Evolutionary conservation across 2,329 filamentous ascomycete species (phyloP).

Genomic region (Dactylellina parvicollis): DNA sequence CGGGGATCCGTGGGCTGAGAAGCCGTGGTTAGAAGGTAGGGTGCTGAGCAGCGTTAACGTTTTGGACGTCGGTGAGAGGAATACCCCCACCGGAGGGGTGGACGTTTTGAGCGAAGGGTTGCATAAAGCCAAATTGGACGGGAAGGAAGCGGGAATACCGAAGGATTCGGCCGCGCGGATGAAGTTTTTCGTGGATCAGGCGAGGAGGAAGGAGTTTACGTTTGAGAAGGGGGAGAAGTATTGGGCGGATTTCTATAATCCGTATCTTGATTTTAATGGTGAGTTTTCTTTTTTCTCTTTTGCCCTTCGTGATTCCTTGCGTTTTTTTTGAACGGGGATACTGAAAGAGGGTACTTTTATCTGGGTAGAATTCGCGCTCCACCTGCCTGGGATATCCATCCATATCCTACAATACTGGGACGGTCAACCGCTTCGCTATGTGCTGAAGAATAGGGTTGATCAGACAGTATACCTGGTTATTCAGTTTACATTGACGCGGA

Average conservation of each 20-base stretch:
- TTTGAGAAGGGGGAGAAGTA: slow-evolving; percentile 73
- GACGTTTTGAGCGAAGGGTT: slow-evolving; percentile 62
- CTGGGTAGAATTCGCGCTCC: slow-evolving; percentile 71
- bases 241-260: slow-evolving; percentile 83
- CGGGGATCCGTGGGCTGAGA: slow-evolving; percentile 86
- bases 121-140: slow-evolving; percentile 55
- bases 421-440: slow-evolving; percentile 81
- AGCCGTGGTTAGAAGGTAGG: slow-evolving; percentile 85
- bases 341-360: background rate
- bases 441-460: slow-evolving; percentile 81
- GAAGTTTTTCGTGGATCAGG: slow-evolving; percentile 70
- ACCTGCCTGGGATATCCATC: slow-evolving; percentile 76
- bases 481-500: slow-evolving; percentile 78
- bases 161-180: slow-evolving; percentile 64
- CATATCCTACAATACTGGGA: slow-evolving; percentile 83
- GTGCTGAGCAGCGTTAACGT: slow-evolving; percentile 82
- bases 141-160: slow-evolving; percentile 4
- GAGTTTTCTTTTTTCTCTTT: slow-evolving; percentile 50
- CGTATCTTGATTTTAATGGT: slow-evolving; percentile 87
- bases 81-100: slow-evolving; percentile 20
- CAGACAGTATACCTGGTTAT: slow-evolving; percentile 81
- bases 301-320: too few species aligned
- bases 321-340: background rate
- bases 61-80: slow-evolving; percentile 71
- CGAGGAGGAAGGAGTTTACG: slow-evolving; percentile 67